Conservation (phyloP, 139 green algal genomes). For the Ettlia oleoabundans region DNA sequence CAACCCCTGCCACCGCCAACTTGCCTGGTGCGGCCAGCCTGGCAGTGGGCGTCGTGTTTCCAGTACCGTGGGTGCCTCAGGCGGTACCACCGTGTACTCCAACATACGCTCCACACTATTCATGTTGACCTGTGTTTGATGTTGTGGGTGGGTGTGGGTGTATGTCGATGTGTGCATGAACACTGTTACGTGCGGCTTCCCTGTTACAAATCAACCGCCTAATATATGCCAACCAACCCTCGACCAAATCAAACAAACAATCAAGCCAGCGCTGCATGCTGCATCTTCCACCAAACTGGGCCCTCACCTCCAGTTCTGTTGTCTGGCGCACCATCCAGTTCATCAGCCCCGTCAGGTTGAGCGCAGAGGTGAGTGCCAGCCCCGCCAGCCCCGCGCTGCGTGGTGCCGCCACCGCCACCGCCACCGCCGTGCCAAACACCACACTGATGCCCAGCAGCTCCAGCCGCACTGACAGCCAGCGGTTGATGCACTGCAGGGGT, state of each 20-base stretch:
- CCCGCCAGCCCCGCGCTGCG: slow-evolving; percentile 82
- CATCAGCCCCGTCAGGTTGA: slow-evolving; percentile 87
- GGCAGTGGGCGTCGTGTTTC: slow-evolving; percentile 37
- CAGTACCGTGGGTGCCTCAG: slow-evolving; percentile 46
- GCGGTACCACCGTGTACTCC: slow-evolving; percentile 73
- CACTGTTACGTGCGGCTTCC: neutral
- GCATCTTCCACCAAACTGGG: neutral
- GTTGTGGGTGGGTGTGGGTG: neutral
- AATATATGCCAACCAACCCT: no score
- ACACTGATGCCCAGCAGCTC: slow-evolving; percentile 89
- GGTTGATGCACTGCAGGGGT: slow-evolving; percentile 75
- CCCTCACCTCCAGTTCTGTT: slow-evolving; percentile 84
- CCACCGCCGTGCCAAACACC: slow-evolving; percentile 58
- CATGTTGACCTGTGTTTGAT: slow-evolving; percentile 65
- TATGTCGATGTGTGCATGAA: neutral
- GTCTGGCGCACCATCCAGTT: slow-evolving; percentile 87
- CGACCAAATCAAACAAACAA: no score
- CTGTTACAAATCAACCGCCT: neutral
- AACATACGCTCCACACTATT: slow-evolving; percentile 93
- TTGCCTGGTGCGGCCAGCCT: slow-evolving; percentile 57
- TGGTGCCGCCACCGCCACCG: slow-evolving; percentile 69
- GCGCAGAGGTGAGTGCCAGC: slow-evolving; percentile 87
- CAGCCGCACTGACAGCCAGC: slow-evolving; percentile 93
- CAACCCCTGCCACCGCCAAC: no score
- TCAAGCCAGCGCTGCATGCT: neutral